Percentiles rank a stretch among this genome's conserved stretches.
Conservation (phyloP, 352 stramenopile genomes). For the Phytophthora fragariaefolia region DNA sequence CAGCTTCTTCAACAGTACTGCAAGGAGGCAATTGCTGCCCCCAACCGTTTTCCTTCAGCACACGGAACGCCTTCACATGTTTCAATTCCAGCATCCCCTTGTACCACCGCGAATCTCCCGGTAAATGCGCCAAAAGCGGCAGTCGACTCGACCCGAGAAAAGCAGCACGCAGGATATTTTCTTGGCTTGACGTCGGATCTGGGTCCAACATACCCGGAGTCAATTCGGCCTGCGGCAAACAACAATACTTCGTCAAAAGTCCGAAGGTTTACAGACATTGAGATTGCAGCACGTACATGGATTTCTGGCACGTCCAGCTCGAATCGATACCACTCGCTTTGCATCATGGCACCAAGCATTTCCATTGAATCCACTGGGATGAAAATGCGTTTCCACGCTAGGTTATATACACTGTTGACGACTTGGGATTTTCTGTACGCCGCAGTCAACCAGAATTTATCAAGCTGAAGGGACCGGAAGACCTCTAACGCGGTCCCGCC, state of each 20-base stretch:
- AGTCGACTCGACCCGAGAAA: conserved; percentile 39
- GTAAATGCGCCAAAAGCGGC: conserved; percentile 40
- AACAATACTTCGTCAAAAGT: conserved; percentile 4
- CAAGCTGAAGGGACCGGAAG: conserved; percentile 16
- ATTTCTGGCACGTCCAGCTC: conserved; percentile 38
- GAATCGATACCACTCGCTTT: conserved; percentile 49
- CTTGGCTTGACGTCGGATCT: conserved; percentile 22
- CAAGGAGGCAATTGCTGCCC: conserved; percentile 30
- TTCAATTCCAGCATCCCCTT: conserved; percentile 27
- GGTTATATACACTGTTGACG: conserved; percentile 11
- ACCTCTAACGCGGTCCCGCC: conserved; percentile 16
- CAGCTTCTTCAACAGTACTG: conserved; percentile 32
- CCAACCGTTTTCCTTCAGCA: conserved; percentile 46
- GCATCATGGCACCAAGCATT: conserved; percentile 40
- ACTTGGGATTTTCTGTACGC: conserved; percentile 1
- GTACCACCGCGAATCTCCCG: conserved; percentile 37
- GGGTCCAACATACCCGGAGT: conserved; percentile 29
- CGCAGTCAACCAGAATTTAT: neutral
- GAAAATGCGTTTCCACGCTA: conserved; percentile 32
- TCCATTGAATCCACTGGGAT: conserved; percentile 28
- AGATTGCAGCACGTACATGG: conserved; percentile 30
- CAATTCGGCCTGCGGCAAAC: conserved; percentile 30
- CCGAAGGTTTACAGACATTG: neutral
- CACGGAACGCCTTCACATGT: conserved; percentile 27
- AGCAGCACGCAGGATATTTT: conserved; percentile 40